phyloP scores from a whole-genome alignment of 2,329 filamentous ascomycete genomes.

The Graphilbum sp. region DNA sequence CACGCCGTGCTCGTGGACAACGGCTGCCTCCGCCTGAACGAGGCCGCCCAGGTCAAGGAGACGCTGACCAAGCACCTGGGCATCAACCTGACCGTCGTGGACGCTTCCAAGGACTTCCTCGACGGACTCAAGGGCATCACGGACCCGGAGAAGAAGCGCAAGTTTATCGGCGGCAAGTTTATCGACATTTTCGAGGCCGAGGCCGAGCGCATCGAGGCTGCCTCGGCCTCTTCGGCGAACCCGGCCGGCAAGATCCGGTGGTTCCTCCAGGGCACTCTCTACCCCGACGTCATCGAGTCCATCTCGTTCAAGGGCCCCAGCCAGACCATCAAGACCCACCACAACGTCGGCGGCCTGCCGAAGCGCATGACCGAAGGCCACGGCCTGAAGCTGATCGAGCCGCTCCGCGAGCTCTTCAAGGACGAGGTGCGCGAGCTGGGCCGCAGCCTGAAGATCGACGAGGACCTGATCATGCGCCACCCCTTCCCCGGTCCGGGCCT shows the following conservation, averaged over 20 bases:
- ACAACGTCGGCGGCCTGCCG: slow-evolving; percentile 28
- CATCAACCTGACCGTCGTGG: slow-evolving; percentile 79
- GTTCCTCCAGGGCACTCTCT: slow-evolving; percentile 64
- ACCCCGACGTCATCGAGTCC: slow-evolving; percentile 17
- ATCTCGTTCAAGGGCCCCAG: slow-evolving; percentile 26
- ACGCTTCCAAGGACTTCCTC: slow-evolving; percentile 67
- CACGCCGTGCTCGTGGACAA: slow-evolving; percentile 57
- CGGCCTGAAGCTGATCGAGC: slow-evolving; percentile 55
- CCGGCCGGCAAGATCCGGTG: slow-evolving; percentile 65
- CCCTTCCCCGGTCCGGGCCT: slow-evolving; percentile 31
- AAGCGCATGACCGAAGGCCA: slow-evolving; percentile 6
- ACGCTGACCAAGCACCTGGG: slow-evolving; percentile 64
- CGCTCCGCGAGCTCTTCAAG: slow-evolving; percentile 66
- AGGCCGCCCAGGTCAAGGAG: slow-evolving; percentile 67
- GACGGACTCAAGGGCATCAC: slow-evolving; percentile 54
- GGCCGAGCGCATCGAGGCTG: slow-evolving; percentile 50
- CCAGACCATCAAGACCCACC: slow-evolving; percentile 16
- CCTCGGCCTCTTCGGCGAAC: slow-evolving; percentile 46
- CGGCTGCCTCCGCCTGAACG: slow-evolving; percentile 64
- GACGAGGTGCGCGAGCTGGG: slow-evolving; percentile 54
- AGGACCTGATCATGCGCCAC: slow-evolving; percentile 59
- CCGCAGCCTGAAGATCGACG: slow-evolving; percentile 50
- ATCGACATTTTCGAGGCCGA: slow-evolving; percentile 62
- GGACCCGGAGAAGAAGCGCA: slow-evolving; percentile 56
- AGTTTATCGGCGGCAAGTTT: slow-evolving; percentile 62